Evolutionary conservation across 306 rosid genomes (phyloP), one percentile per base, ranked within the genome.

Genomic region (Ziziphus jujuba): DNA sequence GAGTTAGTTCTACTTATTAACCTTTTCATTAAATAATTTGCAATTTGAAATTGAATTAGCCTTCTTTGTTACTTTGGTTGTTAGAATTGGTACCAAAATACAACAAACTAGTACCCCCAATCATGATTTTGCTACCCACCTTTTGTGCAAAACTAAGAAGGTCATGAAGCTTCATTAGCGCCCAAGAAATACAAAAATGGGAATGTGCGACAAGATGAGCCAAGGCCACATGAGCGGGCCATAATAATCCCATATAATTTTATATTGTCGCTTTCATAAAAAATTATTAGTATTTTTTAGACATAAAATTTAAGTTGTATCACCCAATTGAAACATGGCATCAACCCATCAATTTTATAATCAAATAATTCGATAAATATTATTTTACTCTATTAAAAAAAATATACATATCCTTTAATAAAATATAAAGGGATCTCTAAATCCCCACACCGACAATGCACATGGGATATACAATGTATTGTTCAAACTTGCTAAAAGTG

Each of bases 161-260:
- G 33, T 28, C 33, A 1, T 11, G 23, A 20, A 15, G 16, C 0
- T 31, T 52, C 44, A 15, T 7, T 16, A 43, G 44, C 40, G 44
- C 62, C 13, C 16, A 60, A 38, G n/a, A 19, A 14, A n/a, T 24
- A 7, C 47, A 59, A 59, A 19, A 3, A 31, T 25, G 13, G 3
- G 1, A 3, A 31, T 25, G 13, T 0, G 1, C 10, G 45, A 59
- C 35, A n/a, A 35, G 23, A 11, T 36, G 68, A 21, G n/a, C 20
- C 16, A 15, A 47, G 45, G 61, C 33, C 68, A 60, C 10, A 16
- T 48, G 19, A 59, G 24, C 13, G 44, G 68, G 25, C 43, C 68
- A 21, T 15, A 34, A 38, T 15, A 2, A 20, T 7, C 60, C 61
- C 51, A 21, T 66, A n/a, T n/a, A n/a, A n/a, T 21, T 35, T 53